Evolutionary conservation across 2,329 filamentous ascomycete genomes (phyloP).

Genomic region (Capronia americana): DNA sequence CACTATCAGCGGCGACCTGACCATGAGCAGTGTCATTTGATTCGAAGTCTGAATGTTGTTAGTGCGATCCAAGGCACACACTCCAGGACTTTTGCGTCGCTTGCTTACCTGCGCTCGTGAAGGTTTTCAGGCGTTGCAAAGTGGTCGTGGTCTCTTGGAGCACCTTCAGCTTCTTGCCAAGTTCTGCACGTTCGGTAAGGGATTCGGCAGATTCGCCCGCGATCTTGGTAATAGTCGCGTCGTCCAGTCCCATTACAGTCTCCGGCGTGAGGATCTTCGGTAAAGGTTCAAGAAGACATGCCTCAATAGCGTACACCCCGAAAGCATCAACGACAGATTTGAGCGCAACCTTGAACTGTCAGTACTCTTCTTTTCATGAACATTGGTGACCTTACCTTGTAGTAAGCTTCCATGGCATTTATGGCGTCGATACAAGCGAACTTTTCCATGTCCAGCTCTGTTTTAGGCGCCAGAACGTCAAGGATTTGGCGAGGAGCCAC

Average conservation of each 20-base stretch:
- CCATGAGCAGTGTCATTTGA: background rate
- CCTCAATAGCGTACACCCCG: conserved; percentile 57
- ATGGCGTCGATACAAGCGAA: conserved; percentile 52
- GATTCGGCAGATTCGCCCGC: conserved; percentile 43
- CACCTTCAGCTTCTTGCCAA: conserved; percentile 41
- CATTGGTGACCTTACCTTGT: conserved; percentile 46
- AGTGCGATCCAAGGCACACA: too few species aligned
- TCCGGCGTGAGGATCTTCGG: conserved; percentile 51
- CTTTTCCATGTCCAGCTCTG: conserved; percentile 39
- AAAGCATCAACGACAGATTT: conserved; percentile 58
- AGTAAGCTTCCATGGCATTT: conserved; percentile 55
- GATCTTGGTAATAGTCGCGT: conserved; percentile 47
- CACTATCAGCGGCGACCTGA: background rate
- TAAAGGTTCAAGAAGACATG: conserved; percentile 54
- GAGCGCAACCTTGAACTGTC: conserved; percentile 48
- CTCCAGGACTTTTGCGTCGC: too few species aligned
- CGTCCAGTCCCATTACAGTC: conserved; percentile 46
- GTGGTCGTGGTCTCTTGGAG: conserved; percentile 44
- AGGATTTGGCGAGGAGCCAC: conserved; percentile 34
- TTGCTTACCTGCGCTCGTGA: conserved; percentile 3
- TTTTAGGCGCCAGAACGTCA: conserved; percentile 39
- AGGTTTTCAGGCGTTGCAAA: conserved; percentile 18
- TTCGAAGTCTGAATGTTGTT: background rate
- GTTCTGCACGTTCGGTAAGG: conserved; percentile 29
- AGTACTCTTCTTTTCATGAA: background rate